phyloP scores from a whole-genome alignment of 257 asterid species.

The Nicotiana otophora region DNA sequence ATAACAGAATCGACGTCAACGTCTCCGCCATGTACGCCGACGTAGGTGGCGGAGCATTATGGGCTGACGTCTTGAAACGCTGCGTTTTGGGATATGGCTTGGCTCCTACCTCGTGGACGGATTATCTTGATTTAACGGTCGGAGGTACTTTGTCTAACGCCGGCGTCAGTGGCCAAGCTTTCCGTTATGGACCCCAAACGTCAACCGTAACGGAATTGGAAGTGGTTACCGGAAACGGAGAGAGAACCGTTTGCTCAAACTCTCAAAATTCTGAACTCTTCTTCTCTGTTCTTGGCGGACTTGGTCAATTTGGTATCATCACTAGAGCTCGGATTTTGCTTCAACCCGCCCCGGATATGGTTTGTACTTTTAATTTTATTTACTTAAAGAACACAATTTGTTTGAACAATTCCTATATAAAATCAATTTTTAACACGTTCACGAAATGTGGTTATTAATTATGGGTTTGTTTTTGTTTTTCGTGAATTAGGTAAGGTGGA shows the following conservation, averaged over 20 bases:
- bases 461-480: not conserved
- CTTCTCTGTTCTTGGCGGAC: constrained; percentile 79
- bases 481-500: constrained; percentile 76
- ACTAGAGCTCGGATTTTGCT: constrained; percentile 75
- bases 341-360: constrained; percentile 87
- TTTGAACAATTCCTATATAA: not conserved
- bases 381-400: no score
- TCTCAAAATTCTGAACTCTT: constrained; percentile 53
- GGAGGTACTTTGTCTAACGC: constrained; percentile 95
- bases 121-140: constrained; percentile 74
- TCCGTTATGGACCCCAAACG: constrained; percentile 70
- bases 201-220: constrained; percentile 84
- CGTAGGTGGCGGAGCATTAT: constrained; percentile 90
- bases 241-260: constrained; percentile 50
- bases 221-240: constrained; percentile 93
- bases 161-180: constrained; percentile 90
- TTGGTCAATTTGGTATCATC: constrained; percentile 89
- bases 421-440: not conserved
- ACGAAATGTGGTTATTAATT: not conserved
- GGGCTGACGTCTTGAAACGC: constrained; percentile 69
- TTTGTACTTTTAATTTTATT: not conserved
- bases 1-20: constrained; percentile 31
- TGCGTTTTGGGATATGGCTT: constrained; percentile 54
- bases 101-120: constrained; percentile 93
- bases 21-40: constrained; percentile 33